Base-by-base conservation (phyloP, 495 filamentous ascomycete species). In the Podospora didyma region DNA sequence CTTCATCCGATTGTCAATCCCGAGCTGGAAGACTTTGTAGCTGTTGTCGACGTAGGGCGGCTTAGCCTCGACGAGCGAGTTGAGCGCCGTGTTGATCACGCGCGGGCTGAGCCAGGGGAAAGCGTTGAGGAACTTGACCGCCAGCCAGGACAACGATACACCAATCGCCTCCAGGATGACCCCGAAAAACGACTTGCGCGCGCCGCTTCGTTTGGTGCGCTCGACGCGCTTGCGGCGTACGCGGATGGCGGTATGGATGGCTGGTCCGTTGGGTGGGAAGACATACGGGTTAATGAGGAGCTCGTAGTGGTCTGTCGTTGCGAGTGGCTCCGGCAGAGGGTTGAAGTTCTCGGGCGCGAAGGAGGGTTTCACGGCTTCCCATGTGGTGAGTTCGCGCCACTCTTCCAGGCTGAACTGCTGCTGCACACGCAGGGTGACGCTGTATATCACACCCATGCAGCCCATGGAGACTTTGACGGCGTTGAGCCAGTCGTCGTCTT, bases 381-480 rank as follows among this genome's bases (percentile, higher is more conserved):
- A 60, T 3, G 46, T 60, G 7, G 57, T 54, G 23, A 50, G 5
- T 16, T 22, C 23, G 24, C 57, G 51, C 22, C 17, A 24, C 41
- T 60, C 57, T 46, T 46, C 50, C 14, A 60, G 19, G 16, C 47
- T 54, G 26, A 60, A 60, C 2, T 35, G 46, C 28, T 47, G n/a
- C 19, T 45, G 37, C 39, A 60, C 57, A 28, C 52, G 51, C 17
- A 60, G 23, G 14, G 37, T 60, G 26, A 46, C 31, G 46, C 51
- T 50, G 51, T 60, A 60, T 24, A 60, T 60, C 46, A 60, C 19
- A 19, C 57, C 57, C 37, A 60, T 19, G 41, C 57, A 60, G 4
- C 57, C 57, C 57, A 60, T 60, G 11, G 57, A 24, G 7, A 60
- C 52, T 20, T 60, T 44, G 21, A 42, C 52, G 4, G 57, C 46